Evolutionary conservation across 192 early-diverging fungal genomes (phyloP).

Genomic region (Chytriomyces confervae): DNA sequence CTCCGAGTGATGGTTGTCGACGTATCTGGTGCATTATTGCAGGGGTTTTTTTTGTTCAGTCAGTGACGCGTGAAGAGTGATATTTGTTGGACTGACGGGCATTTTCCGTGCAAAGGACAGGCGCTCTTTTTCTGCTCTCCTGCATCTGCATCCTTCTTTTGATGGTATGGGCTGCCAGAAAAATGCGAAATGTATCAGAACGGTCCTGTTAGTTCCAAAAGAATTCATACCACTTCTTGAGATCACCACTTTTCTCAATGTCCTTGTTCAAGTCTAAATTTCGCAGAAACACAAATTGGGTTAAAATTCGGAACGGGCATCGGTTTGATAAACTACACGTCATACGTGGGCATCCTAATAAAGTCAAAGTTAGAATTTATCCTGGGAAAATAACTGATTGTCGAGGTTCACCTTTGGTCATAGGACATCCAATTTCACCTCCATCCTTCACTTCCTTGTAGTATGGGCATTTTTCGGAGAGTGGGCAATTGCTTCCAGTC

Average conservation of each 20-base stretch:
- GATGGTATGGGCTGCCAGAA: background rate
- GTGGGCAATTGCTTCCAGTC: slow-evolving; percentile 38
- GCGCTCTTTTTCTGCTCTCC: background rate
- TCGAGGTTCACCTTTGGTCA: slow-evolving; percentile 2
- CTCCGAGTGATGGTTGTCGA: background rate
- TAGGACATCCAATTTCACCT: background rate
- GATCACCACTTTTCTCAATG: background rate
- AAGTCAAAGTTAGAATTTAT: background rate
- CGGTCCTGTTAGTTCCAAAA: too few relatives aligned
- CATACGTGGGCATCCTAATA: background rate
- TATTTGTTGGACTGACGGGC: background rate
- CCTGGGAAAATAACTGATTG: background rate
- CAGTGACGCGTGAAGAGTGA: background rate
- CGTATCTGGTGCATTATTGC: background rate
- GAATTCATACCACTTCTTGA: background rate
- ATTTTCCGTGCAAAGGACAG: slow-evolving; percentile 19
- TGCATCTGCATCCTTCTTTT: background rate
- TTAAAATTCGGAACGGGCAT: background rate
- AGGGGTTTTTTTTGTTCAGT: background rate
- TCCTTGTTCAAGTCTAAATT: slow-evolving; percentile 21
- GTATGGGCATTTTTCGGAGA: slow-evolving; percentile 48
- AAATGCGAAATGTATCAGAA: background rate
- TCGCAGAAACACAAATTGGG: background rate
- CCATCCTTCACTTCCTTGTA: slow-evolving; percentile 45
- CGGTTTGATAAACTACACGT: too few relatives aligned